Evolutionary conservation across 2,329 filamentous ascomycete species (phyloP), one percentile per base, ranked within the genome.

Genomic region (Pseudocercospora macadamiae): DNA sequence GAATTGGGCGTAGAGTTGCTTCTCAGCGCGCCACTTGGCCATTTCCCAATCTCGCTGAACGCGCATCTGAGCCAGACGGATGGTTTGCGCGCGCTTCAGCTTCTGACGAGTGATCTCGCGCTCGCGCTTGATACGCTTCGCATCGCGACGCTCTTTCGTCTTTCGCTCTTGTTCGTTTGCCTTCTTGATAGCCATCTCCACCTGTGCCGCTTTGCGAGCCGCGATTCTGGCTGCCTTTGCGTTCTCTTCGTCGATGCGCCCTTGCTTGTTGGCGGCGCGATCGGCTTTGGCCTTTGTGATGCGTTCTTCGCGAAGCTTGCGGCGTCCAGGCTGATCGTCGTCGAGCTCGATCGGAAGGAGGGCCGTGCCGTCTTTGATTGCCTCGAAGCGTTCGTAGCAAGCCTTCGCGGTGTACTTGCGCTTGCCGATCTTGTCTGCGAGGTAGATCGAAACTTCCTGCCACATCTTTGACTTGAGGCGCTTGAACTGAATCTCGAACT

Each of bases 341-440:
- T 78, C 75, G 8, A 74, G 60, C 36, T 80, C 79, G 18, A 75
- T 76, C 1, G 80, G 79, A 16, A 76, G 74, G 26, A 71, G 71
- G 2, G 79, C 80, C 6, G 70, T 78, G n/a, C 78, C 80, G 28
- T 74, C 64, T 18, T 73, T 64, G 14, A 81, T 66, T 12, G 70
- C 71, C 28, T 73, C 67, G 60, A 74, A 79, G 25, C 80, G 77
- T 55, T 77, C 70, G 18, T 73, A 69, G 67, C 79, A 82, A 19
- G 80, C 79, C 8, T 75, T 76, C 19, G 73, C 73, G 16, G 77
- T 77, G 73, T 80, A 82, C 54, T 79, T 74, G 55, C 64, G 66
- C 56, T 66, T 64, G 2, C 51, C 30, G 10, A 67, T 57, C 36
- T 75, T 74, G 45, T 76, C 75, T 66, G 80, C 76, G 36, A 76